Conservation (phyloP, 805 yeast genomes). For the Yarrowia osloensis region DNA sequence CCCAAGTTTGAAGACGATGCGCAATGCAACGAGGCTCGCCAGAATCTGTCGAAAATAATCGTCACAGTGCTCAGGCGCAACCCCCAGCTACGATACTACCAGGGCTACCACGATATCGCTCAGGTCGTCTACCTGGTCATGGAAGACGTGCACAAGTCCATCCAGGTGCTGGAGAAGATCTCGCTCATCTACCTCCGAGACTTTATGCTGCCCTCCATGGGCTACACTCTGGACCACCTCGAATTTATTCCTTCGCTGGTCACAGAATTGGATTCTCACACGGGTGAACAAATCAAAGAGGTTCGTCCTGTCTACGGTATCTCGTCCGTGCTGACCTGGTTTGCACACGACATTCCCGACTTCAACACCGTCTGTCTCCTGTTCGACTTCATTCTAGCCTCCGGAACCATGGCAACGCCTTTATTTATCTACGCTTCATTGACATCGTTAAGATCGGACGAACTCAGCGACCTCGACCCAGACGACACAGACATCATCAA, state of each 20-base stretch:
- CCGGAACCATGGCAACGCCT: constrained; percentile 55
- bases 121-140: constrained; percentile 62
- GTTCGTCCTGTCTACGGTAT: constrained; percentile 68
- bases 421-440: constrained; percentile 63
- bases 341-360: constrained; percentile 66
- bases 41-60: constrained; percentile 50
- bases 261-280: constrained; percentile 47
- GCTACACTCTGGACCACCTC: constrained; percentile 66
- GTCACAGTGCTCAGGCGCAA: constrained; percentile 58
- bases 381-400: constrained; percentile 69
- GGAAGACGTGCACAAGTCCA: constrained; percentile 40
- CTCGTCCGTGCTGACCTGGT: constrained; percentile 75
- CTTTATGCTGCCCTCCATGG: constrained; percentile 74
- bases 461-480: constrained; percentile 45
- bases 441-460: constrained; percentile 51
- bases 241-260: constrained; percentile 65
- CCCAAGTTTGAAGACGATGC: constrained; percentile 42
- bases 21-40: constrained; percentile 45
- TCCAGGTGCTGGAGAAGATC: constrained; percentile 53
- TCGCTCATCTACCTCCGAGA: constrained; percentile 72
- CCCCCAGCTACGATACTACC: constrained; percentile 75
- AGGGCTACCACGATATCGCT: constrained; percentile 90
- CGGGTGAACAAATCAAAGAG: constrained; percentile 32
- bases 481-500: constrained; percentile 49
- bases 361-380: constrained; percentile 55